Evolutionary conservation across 495 filamentous ascomycete genomes (phyloP).

Genomic region (Talaromyces liani): DNA sequence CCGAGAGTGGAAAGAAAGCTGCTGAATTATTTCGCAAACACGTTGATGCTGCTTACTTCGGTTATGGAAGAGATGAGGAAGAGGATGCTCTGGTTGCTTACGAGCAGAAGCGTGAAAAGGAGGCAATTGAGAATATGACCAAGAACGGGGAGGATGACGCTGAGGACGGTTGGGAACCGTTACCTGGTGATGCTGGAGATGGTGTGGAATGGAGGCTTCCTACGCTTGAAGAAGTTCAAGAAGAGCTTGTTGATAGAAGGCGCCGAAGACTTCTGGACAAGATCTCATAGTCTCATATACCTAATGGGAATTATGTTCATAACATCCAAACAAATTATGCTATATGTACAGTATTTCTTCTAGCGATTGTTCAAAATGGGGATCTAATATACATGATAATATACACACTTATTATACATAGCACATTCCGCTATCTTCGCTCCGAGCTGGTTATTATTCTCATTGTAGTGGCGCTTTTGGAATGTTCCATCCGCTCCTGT

Average conservation of each 20-base stretch:
- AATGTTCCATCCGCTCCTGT: background rate
- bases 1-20: constrained; percentile 50
- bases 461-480: background rate
- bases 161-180: constrained; percentile 65
- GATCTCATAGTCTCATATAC: constrained; percentile 42
- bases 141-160: constrained; percentile 34
- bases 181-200: constrained; percentile 83
- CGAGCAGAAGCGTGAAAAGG: constrained; percentile 74
- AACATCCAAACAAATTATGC: background rate
- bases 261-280: constrained; percentile 75
- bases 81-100: constrained; percentile 78
- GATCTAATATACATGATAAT: background rate
- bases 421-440: background rate
- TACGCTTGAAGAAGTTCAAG: constrained; percentile 79
- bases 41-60: constrained; percentile 94
- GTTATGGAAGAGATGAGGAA: constrained; percentile 90
- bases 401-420: background rate
- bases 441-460: background rate
- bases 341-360: background rate
- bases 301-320: background rate
- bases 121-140: constrained; percentile 62
- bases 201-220: constrained; percentile 80
- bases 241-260: constrained; percentile 84
- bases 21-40: constrained; percentile 65
- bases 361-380: background rate